Evolutionary conservation across 2,329 filamentous ascomycete genomes (phyloP).

Genomic region (Leptographium procerum): DNA sequence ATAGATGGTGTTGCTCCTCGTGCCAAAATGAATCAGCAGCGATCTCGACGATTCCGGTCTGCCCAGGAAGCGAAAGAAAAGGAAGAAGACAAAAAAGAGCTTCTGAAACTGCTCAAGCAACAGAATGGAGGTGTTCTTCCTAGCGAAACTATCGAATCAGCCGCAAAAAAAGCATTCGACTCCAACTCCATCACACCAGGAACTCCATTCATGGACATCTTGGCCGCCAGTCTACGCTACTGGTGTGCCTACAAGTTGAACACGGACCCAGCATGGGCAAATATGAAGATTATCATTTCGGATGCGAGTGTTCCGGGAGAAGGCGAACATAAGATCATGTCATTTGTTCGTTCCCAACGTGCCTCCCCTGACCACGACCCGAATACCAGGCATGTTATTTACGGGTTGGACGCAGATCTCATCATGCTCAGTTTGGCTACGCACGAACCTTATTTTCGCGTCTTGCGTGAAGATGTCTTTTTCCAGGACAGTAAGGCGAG

Average conservation of each 20-base stretch:
- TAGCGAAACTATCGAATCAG: constrained; percentile 47
- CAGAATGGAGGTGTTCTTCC: constrained; percentile 58
- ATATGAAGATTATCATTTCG: constrained; percentile 95
- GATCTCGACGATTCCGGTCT: constrained; percentile 86
- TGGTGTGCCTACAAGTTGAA: constrained; percentile 98
- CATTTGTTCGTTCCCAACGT: constrained; percentile 89
- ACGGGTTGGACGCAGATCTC: constrained; percentile 91
- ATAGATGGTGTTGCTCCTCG: constrained; percentile 89
- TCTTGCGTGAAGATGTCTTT: constrained; percentile 94
- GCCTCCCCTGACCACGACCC: constrained; percentile 85
- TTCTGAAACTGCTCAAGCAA: constrained; percentile 71
- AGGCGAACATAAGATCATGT: constrained; percentile 99
- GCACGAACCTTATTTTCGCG: constrained; percentile 93
- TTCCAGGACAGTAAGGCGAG: constrained; percentile 75
- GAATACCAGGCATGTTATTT: constrained; percentile 96
- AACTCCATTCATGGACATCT: constrained; percentile 96
- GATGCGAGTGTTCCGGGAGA: constrained; percentile 96
- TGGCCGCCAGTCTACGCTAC: constrained; percentile 81
- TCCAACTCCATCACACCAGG: constrained; percentile 80
- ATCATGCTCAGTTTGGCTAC: constrained; percentile 98
- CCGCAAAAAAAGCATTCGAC: constrained; percentile 86
- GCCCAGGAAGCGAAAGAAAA: constrained; percentile 93
- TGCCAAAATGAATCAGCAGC: constrained; percentile 99
- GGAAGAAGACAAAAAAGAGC: constrained; percentile 79
- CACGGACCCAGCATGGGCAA: constrained; percentile 90